Percentiles rank a stretch among this genome's conserved stretches.
Conservation (phyloP, 2,329 filamentous ascomycete genomes). For the Monosporascus ibericus region DNA sequence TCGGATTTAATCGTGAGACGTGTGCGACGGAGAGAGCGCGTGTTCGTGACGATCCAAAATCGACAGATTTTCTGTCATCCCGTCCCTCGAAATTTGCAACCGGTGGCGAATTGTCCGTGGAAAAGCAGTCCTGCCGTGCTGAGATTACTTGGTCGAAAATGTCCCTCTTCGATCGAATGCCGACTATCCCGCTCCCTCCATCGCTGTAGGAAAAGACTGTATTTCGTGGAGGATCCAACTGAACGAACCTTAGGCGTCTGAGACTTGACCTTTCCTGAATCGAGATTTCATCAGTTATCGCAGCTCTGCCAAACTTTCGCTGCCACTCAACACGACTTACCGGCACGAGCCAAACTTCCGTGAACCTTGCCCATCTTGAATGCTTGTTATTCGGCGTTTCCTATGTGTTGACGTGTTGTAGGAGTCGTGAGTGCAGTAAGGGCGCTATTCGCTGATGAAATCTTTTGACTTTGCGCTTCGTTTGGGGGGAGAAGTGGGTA, state of each 20-base stretch:
- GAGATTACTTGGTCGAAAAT: background rate
- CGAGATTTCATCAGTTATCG: slow-evolving; percentile 14
- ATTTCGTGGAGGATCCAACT: slow-evolving; percentile 7
- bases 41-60: slow-evolving; percentile 1
- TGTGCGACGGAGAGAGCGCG: slow-evolving; percentile 7
- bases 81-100: no score
- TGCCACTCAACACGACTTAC: slow-evolving; percentile 28
- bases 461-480: slow-evolving; percentile 8
- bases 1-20: slow-evolving; percentile 3
- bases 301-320: slow-evolving; percentile 1
- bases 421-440: background rate
- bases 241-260: slow-evolving; percentile 79
- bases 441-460: slow-evolving; percentile 9
- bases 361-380: slow-evolving; percentile 31
- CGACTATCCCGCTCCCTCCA: slow-evolving; percentile 5
- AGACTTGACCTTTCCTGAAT: slow-evolving; percentile 88
- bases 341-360: slow-evolving; percentile 77
- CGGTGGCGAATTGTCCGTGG: slow-evolving; percentile 5
- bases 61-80: background rate
- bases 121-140: no score
- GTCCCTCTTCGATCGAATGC: background rate
- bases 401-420: background rate
- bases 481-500: background rate
- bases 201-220: slow-evolving; percentile 1
- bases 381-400: slow-evolving; percentile 7